Conservation (phyloP, 345 rosid species). For the Tarenaya hassleriana region DNA sequence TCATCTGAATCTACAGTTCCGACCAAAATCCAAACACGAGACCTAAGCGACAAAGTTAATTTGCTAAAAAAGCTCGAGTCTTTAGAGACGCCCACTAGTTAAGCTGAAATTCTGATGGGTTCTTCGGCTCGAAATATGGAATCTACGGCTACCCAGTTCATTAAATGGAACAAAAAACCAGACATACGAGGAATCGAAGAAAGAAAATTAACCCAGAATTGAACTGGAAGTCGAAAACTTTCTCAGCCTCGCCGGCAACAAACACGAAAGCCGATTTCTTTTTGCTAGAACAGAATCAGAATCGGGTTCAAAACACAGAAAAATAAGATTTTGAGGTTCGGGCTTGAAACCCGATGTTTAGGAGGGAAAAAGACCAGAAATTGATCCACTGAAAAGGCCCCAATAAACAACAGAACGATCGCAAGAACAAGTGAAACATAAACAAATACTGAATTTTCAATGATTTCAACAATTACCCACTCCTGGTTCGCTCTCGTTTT, state of each 20-base stretch:
- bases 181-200: background rate
- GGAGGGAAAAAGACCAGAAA: no score
- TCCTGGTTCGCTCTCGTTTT: constrained; percentile 7
- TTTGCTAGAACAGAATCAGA: no score
- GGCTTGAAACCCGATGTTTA: no score
- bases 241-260: background rate
- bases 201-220: constrained; percentile 3
- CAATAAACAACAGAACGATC: background rate
- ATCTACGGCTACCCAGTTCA: background rate
- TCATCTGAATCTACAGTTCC: background rate
- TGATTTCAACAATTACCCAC: constrained; percentile 1
- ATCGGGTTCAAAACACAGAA: no score
- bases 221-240: constrained; percentile 10
- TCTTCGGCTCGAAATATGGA: background rate
- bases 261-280: no score
- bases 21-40: constrained; percentile 15
- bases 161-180: background rate
- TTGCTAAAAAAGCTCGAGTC: constrained; percentile 25
- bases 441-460: background rate
- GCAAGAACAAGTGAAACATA: background rate
- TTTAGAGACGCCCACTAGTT: constrained; percentile 22
- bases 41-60: constrained; percentile 17
- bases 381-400: background rate
- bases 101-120: background rate
- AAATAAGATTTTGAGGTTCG: no score